Evolutionary conservation across 345 rosid species (phyloP).

Genomic region (Litchi chinensis): DNA sequence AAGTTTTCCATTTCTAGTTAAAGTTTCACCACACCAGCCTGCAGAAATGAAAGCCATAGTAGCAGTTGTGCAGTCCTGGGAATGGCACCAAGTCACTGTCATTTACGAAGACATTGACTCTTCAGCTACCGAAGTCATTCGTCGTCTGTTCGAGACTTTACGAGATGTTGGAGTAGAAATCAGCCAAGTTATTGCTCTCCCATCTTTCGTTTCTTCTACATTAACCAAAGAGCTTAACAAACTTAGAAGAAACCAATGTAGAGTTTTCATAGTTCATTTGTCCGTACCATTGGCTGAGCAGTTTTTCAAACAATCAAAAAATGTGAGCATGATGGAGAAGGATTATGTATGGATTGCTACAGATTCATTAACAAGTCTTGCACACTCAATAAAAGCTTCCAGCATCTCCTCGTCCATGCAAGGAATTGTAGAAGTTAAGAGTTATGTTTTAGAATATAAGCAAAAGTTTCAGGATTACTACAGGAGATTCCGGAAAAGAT

Average conservation of each 20-base stretch:
- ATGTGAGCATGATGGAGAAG: slow-evolving; percentile 34
- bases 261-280: slow-evolving; percentile 42
- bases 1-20: too few relatives aligned
- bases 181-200: slow-evolving; percentile 11
- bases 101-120: slow-evolving; percentile 26
- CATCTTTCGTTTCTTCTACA: slow-evolving; percentile 11
- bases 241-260: slow-evolving; percentile 22
- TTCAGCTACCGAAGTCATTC: slow-evolving; percentile 5
- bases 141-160: slow-evolving; percentile 20
- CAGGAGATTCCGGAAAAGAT: slow-evolving; percentile 18
- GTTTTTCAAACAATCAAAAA: slow-evolving; percentile 28
- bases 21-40: too few relatives aligned
- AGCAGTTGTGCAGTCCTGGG: too few relatives aligned
- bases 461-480: slow-evolving; percentile 6
- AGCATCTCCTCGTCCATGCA: slow-evolving; percentile 25
- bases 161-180: slow-evolving; percentile 20
- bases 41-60: too few relatives aligned
- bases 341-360: slow-evolving; percentile 43
- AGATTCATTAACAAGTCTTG: slow-evolving; percentile 24
- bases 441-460: not conserved
- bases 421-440: slow-evolving; percentile 35
- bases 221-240: slow-evolving; percentile 11
- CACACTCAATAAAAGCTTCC: slow-evolving; percentile 18
- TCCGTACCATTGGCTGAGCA: slow-evolving; percentile 11
- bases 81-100: slow-evolving; percentile 23